Percentiles rank a stretch among this genome's conserved stretches.
These are phyloP conservation scores for Globisporangium spiculum DNA, from an alignment of 352 stramenopile genomes.

Conservation along the genomic window DNA sequence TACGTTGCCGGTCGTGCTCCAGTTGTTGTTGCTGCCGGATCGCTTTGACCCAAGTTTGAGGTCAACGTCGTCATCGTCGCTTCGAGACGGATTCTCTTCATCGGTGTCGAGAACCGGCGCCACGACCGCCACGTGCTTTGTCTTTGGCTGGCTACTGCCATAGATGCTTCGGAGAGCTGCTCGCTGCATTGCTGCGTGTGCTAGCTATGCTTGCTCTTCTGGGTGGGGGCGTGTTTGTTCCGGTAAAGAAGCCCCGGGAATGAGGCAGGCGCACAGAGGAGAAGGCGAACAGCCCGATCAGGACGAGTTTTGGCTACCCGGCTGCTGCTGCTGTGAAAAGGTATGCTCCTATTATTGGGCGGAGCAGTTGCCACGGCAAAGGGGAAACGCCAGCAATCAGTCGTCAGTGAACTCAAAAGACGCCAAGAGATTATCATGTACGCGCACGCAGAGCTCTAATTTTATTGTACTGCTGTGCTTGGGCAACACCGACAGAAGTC, in stretches of 20 bases:
- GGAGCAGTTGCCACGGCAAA: conserved; percentile 3
- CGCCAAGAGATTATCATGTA: not conserved
- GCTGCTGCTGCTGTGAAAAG: not conserved
- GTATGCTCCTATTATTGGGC: conserved; percentile 2
- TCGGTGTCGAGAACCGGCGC: conserved; percentile 46
- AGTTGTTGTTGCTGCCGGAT: conserved; percentile 3
- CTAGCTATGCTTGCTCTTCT: no score
- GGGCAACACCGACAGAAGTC: not conserved
- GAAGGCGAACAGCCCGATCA: not conserved
- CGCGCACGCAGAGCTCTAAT: not conserved
- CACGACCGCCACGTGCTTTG: conserved; percentile 50
- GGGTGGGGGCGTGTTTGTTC: not conserved
- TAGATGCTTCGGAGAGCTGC: conserved; percentile 42
- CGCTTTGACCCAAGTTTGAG: not conserved
- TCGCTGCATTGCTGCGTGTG: conserved; percentile 29
- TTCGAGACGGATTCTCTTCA: conserved; percentile 10
- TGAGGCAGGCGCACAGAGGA: not conserved
- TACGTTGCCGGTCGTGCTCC: not conserved
- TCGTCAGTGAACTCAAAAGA: no score
- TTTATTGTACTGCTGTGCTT: not conserved
- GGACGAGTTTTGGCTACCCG: no score
- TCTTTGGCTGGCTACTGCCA: conserved; percentile 28
- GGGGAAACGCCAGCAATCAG: not conserved
- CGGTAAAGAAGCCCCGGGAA: not conserved
- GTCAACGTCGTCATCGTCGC: conserved; percentile 14